Evolutionary conservation across 148 eudicot genomes (phyloP).

Genomic region (Hydrangea macrophylla): DNA sequence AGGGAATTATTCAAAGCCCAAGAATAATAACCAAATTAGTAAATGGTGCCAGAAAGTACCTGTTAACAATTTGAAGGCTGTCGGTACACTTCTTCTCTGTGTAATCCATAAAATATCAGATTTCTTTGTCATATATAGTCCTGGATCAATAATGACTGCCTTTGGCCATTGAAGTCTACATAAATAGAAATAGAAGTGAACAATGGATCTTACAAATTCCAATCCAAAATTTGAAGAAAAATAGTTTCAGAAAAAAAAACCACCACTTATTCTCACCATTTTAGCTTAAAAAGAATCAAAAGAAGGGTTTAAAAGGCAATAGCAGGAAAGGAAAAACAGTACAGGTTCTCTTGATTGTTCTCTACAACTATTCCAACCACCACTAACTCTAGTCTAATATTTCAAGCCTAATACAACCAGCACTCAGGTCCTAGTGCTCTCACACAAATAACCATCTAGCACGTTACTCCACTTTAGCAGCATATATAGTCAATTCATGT

Average conservation of each 20-base stretch:
- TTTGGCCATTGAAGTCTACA: conserved; percentile 37
- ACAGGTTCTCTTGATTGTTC: too few species aligned
- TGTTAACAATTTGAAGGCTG: conserved; percentile 40
- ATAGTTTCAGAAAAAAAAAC: not conserved
- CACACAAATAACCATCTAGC: too few species aligned
- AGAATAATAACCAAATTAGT: not conserved
- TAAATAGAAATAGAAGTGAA: not conserved
- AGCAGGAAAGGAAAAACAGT: too few species aligned
- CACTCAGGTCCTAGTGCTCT: too few species aligned
- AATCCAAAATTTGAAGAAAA: not conserved
- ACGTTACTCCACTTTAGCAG: too few species aligned
- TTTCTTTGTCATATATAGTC: conserved; percentile 33
- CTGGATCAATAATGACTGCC: conserved; percentile 45
- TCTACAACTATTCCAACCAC: too few species aligned
- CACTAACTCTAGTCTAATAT: too few species aligned
- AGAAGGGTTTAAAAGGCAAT: too few species aligned
- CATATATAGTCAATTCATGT: too few species aligned
- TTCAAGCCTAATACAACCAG: too few species aligned
- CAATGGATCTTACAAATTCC: not conserved
- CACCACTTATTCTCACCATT: conserved; percentile 54
- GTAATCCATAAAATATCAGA: conserved; percentile 38
- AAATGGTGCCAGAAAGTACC: conserved; percentile 16
- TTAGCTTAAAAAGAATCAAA: too few species aligned
- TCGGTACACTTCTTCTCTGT: conserved; percentile 34
- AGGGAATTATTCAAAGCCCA: not conserved